A percentile compares a stretch with the other conserved stretches of the same genome.
phyloP scores from a whole-genome alignment of 2,329 filamentous ascomycete genomes.

The Fusarium sublunatum region DNA sequence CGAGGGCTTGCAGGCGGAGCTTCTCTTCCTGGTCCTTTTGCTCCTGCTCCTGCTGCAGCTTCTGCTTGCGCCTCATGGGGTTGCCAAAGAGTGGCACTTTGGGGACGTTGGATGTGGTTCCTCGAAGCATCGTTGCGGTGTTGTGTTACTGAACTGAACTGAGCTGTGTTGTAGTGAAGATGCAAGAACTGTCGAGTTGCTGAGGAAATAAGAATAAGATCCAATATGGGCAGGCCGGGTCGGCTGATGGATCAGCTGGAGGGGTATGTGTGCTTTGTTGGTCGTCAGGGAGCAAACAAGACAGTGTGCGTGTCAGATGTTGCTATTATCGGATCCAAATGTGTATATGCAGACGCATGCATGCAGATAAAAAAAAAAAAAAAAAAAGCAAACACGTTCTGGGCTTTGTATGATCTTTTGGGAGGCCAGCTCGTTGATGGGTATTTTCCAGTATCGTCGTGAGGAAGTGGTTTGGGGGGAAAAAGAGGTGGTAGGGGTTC shows the following conservation, averaged over 20 bases:
- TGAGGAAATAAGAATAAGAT: neutral
- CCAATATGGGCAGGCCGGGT: constrained; percentile 13
- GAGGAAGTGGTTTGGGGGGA: constrained; percentile 3
- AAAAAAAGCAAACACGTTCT: constrained; percentile 30
- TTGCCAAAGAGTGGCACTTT: constrained; percentile 44
- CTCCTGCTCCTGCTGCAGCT: constrained; percentile 40
- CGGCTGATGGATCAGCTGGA: constrained; percentile 16
- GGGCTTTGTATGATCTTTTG: constrained; percentile 25
- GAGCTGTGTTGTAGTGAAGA: neutral
- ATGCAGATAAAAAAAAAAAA: constrained; percentile 22
- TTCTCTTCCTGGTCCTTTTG: constrained; percentile 36
- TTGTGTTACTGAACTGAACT: too few relatives aligned
- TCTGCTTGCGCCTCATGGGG: constrained; percentile 45
- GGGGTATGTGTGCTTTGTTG: constrained; percentile 20
- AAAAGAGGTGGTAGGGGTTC: constrained; percentile 22
- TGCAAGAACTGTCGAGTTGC: neutral
- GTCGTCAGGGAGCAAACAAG: constrained; percentile 25
- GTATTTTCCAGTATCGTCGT: neutral
- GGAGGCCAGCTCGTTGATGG: constrained; percentile 37
- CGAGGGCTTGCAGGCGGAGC: constrained; percentile 40
- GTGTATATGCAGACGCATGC: constrained; percentile 24
- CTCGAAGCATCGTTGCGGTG: constrained; percentile 36
- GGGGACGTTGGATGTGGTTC: constrained; percentile 33
- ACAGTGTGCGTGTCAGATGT: constrained; percentile 37
- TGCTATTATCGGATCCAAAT: constrained; percentile 23